phyloP scores from a whole-genome alignment of 352 stramenopile genomes.

The Globisporangium splendens region DNA sequence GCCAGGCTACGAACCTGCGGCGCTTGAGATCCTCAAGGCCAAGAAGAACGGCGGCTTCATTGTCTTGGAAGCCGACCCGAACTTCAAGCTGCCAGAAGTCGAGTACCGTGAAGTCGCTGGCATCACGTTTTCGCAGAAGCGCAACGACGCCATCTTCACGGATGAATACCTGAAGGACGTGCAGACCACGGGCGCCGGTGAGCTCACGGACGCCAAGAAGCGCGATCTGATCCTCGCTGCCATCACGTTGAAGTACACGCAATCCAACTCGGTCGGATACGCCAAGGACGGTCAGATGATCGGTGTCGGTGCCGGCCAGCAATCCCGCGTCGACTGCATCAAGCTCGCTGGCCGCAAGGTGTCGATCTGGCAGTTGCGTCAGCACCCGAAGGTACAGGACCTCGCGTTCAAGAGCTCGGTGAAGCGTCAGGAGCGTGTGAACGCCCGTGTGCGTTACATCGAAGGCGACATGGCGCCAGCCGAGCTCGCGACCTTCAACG shows the following conservation, averaged over 20 bases:
- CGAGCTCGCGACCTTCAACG: constrained; percentile 94
- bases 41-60: constrained; percentile 99
- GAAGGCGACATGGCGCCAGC: constrained; percentile 97
- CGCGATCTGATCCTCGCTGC: constrained; percentile 98
- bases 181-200: constrained; percentile 85
- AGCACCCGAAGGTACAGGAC: constrained; percentile 95
- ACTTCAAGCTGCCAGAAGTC: constrained; percentile 90
- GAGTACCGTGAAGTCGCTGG: constrained; percentile 99
- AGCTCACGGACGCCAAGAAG: constrained; percentile 90
- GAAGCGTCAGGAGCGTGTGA: constrained; percentile 99
- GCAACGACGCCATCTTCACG: constrained; percentile 96
- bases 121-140: constrained; percentile 97
- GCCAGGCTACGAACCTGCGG: constrained; percentile 96
- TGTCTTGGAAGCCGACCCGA: constrained; percentile 93
- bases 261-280: constrained; percentile 99
- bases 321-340: constrained; percentile 99
- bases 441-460: constrained; percentile 99
- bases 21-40: constrained; percentile 96
- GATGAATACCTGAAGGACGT: constrained; percentile 91
- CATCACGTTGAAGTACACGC: constrained; percentile 99
- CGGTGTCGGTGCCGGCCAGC: constrained; percentile 98
- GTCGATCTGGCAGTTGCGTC: constrained; percentile 96
- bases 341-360: constrained; percentile 99
- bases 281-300: constrained; percentile 99
- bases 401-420: constrained; percentile 96